Evolutionary conservation across 2,329 filamentous ascomycete species (phyloP).

Genomic region (Phialophora chinensis): DNA sequence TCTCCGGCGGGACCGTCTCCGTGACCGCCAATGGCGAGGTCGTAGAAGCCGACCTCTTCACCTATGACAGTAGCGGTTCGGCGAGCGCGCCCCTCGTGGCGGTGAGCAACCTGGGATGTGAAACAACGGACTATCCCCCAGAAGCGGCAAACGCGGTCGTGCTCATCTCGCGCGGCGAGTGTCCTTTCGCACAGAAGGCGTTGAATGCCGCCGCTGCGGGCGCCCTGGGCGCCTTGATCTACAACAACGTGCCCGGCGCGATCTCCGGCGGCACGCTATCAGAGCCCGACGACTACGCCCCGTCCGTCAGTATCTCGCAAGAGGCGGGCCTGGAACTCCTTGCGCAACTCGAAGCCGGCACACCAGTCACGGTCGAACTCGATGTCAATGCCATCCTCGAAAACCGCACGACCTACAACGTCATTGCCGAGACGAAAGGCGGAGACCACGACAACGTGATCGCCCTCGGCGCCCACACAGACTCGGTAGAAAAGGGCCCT

Average conservation of each 20-base stretch:
- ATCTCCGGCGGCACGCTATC: constrained; percentile 72
- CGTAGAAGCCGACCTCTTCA: constrained; percentile 62
- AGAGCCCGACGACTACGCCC: constrained; percentile 61
- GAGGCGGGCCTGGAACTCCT: constrained; percentile 64
- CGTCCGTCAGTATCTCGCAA: constrained; percentile 70
- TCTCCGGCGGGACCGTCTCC: constrained; percentile 29
- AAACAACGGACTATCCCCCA: constrained; percentile 64
- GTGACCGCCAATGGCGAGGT: constrained; percentile 63
- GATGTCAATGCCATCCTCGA: constrained; percentile 54
- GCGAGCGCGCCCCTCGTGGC: constrained; percentile 60
- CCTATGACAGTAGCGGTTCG: constrained; percentile 70
- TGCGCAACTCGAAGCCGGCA: constrained; percentile 57
- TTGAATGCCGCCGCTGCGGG: constrained; percentile 70
- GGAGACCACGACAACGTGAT: constrained; percentile 66
- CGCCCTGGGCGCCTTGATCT: constrained; percentile 73
- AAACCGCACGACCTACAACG: constrained; percentile 59
- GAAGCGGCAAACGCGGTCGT: constrained; percentile 68
- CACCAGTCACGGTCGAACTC: constrained; percentile 46
- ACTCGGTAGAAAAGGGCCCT: constrained; percentile 66
- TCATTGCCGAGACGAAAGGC: constrained; percentile 64
- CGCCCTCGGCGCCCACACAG: constrained; percentile 65
- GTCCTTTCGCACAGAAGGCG: constrained; percentile 52
- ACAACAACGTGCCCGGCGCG: constrained; percentile 70
- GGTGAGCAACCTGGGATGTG: constrained; percentile 67
- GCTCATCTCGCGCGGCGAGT: constrained; percentile 72